Conservation (phyloP, 225 moss, liverwort and hornwort species). For the Physcomitrium patens region DNA sequence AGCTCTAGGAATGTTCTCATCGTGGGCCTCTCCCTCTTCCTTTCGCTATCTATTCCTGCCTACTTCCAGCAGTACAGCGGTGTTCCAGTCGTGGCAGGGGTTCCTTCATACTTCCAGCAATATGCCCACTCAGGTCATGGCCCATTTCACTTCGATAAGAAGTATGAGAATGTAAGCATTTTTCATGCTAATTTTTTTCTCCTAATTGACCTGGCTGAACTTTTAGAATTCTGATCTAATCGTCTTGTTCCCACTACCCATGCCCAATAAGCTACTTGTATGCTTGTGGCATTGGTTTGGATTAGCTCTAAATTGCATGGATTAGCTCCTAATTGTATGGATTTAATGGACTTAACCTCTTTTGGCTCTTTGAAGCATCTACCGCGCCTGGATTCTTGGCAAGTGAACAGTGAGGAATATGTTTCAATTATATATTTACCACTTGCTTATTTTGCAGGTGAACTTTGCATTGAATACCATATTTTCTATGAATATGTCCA, state of each 20-base stretch:
- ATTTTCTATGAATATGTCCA: conserved; percentile 78
- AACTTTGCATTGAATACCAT: conserved; percentile 75
- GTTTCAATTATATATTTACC: background rate
- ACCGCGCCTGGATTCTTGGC: too few relatives aligned
- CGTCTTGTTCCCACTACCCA: too few relatives aligned
- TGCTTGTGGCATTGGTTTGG: too few relatives aligned
- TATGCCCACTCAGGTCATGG: conserved; percentile 58
- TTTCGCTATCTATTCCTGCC: conserved; percentile 72
- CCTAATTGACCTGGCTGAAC: too few relatives aligned
- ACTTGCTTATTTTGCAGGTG: conserved; percentile 28
- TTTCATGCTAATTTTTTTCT: background rate
- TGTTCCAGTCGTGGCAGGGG: conserved; percentile 25
- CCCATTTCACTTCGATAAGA: conserved; percentile 53
- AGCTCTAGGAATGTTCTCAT: conserved; percentile 88
- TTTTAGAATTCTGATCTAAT: too few relatives aligned
- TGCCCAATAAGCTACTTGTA: too few relatives aligned
- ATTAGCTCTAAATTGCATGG: too few relatives aligned
- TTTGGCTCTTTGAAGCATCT: too few relatives aligned
- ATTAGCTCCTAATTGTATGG: too few relatives aligned
- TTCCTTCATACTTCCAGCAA: conserved; percentile 65
- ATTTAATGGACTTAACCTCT: too few relatives aligned
- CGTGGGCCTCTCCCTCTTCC: conserved; percentile 79
- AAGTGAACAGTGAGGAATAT: too few relatives aligned
- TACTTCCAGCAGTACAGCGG: conserved; percentile 75
- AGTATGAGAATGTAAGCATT: conserved; percentile 48